Percentiles rank a stretch among this genome's conserved stretches.
These are phyloP conservation scores for Afroboletus lepidellus DNA, from an alignment of 1,284 basidiomycete species.

Conservation along the genomic window DNA sequence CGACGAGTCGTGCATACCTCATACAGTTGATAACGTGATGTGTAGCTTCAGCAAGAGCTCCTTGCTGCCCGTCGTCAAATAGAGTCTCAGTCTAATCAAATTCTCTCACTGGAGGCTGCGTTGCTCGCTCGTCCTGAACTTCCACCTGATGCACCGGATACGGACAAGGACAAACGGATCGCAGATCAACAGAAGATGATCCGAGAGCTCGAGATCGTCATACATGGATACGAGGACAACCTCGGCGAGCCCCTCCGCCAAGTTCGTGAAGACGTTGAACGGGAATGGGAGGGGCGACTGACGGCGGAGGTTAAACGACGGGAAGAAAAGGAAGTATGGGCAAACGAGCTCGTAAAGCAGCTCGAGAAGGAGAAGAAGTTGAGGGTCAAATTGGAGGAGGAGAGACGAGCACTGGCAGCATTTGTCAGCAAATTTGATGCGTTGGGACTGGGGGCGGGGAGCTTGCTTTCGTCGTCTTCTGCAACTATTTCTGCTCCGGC, in stretches of 20 bases:
- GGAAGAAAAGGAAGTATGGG: slow-evolving; percentile 71
- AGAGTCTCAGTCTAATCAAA: slow-evolving; percentile 76
- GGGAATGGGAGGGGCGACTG: slow-evolving; percentile 67
- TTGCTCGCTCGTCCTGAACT: slow-evolving; percentile 59
- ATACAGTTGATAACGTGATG: not conserved
- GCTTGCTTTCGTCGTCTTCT: slow-evolving; percentile 33
- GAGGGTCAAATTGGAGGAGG: slow-evolving; percentile 65
- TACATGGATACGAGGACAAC: slow-evolving; percentile 64
- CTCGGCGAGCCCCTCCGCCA: slow-evolving; percentile 70
- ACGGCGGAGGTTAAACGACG: slow-evolving; percentile 57
- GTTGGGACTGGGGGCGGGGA: slow-evolving; percentile 47
- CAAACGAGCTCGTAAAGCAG: slow-evolving; percentile 64
- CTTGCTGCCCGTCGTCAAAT: slow-evolving; percentile 65
- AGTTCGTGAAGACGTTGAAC: slow-evolving; percentile 79
- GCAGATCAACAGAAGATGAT: slow-evolving; percentile 67
- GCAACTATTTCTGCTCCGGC: slow-evolving; percentile 1
- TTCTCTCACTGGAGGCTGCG: slow-evolving; percentile 66
- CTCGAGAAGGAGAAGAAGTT: slow-evolving; percentile 75
- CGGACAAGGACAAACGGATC: slow-evolving; percentile 70
- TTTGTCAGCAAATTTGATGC: slow-evolving; percentile 80
- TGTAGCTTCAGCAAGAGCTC: slow-evolving; percentile 83
- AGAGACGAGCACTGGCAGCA: slow-evolving; percentile 67
- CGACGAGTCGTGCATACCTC: not conserved
- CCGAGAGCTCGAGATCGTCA: slow-evolving; percentile 67
- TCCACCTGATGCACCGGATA: slow-evolving; percentile 55